Conservation (phyloP, 148 eudicot genomes). For the Selenicereus undatus region DNA sequence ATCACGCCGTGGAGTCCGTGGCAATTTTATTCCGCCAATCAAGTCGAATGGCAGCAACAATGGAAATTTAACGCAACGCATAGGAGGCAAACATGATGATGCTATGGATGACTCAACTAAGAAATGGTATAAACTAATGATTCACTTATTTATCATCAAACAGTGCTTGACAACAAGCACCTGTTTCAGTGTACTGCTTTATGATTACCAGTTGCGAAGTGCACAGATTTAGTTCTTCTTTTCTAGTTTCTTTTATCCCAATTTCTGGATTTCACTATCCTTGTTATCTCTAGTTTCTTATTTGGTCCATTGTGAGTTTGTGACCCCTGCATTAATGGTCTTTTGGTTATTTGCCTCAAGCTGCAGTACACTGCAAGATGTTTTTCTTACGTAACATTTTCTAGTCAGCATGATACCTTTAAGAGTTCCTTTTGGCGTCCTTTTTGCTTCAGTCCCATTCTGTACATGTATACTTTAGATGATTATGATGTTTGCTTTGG, state of each 20-base stretch:
- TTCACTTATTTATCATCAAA: background rate
- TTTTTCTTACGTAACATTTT: background rate
- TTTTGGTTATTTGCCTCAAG: background rate
- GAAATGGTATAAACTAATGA: conserved; percentile 62
- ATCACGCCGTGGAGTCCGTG: conserved; percentile 93
- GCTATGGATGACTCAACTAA: conserved; percentile 73
- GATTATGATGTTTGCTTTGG: background rate
- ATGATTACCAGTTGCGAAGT: background rate
- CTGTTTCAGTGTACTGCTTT: background rate
- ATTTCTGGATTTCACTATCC: background rate
- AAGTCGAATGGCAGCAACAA: conserved; percentile 63
- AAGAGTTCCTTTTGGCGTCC: background rate
- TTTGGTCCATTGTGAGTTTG: background rate
- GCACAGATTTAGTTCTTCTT: background rate
- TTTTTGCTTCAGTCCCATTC: background rate
- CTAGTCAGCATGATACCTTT: background rate
- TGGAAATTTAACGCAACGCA: conserved; percentile 61
- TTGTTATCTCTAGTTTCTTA: background rate
- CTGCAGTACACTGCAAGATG: background rate
- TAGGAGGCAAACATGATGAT: conserved; percentile 73
- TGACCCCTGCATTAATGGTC: background rate
- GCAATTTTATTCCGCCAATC: conserved; percentile 95
- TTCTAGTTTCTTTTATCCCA: background rate
- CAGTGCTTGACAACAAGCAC: background rate
- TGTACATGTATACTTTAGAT: background rate